phyloP scores from a whole-genome alignment of 2,329 filamentous ascomycete genomes.

The Calonectria hawksworthii region DNA sequence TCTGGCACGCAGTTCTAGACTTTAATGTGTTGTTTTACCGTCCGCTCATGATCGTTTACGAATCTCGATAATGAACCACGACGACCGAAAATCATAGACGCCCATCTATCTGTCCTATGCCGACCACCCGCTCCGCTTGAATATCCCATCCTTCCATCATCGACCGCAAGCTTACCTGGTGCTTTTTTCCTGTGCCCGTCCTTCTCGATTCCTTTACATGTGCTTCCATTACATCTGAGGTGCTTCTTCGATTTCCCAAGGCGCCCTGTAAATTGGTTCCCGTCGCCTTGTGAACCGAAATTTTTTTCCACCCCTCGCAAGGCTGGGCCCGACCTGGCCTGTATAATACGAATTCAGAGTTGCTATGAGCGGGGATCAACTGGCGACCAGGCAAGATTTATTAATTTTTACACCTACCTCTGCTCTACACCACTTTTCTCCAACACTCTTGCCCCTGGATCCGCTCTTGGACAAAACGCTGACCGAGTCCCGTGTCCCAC shows the following conservation, averaged over 20 bases:
- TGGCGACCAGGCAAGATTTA: slow-evolving; percentile 64
- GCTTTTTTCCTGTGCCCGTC: slow-evolving; percentile 10
- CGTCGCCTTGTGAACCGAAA: slow-evolving; percentile 17
- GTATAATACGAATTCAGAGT: slow-evolving; percentile 46
- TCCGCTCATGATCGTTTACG: slow-evolving; percentile 44
- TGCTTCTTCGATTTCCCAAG: slow-evolving; percentile 20
- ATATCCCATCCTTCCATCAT: slow-evolving; percentile 20
- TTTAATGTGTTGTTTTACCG: slow-evolving; percentile 45
- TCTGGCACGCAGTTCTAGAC: slow-evolving; percentile 42
- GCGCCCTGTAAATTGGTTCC: slow-evolving; percentile 23
- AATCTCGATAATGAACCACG: slow-evolving; percentile 46
- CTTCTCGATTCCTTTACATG: slow-evolving; percentile 35
- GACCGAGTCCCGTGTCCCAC: slow-evolving; percentile 49
- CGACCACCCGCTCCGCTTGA: slow-evolving; percentile 30
- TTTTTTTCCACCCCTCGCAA: slow-evolving; percentile 21
- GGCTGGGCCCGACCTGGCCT: slow-evolving; percentile 38
- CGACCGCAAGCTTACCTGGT: slow-evolving; percentile 6
- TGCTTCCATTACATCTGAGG: slow-evolving; percentile 33
- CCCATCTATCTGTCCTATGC: slow-evolving; percentile 28
- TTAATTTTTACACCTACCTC: slow-evolving; percentile 16
- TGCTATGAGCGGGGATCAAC: slow-evolving; percentile 76
- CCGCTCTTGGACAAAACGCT: slow-evolving; percentile 47
- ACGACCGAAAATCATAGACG: slow-evolving; percentile 38
- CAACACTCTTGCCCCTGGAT: slow-evolving; percentile 30
- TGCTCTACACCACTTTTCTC: slow-evolving; percentile 12